A percentile compares a stretch with the other conserved stretches of the same genome.
Evolutionary conservation across 2,329 filamentous ascomycete genomes (phyloP).

Genomic region (Colletotrichum liriopes): DNA sequence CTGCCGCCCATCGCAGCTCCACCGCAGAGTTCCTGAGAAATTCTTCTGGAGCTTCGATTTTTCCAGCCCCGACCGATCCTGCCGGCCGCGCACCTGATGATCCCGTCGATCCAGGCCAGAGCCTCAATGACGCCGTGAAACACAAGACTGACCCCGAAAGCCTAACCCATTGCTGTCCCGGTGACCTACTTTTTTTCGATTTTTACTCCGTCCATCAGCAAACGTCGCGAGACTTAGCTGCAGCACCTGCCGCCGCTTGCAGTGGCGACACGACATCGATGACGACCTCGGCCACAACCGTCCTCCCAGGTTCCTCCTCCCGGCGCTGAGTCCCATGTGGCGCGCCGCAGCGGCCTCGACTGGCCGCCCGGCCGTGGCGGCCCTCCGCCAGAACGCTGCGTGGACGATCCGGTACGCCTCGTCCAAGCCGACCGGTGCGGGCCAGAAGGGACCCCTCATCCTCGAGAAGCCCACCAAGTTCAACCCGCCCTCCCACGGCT

Average conservation of each 20-base stretch:
- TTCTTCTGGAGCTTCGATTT: conserved; percentile 40
- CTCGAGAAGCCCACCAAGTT: conserved; percentile 92
- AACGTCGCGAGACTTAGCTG: conserved; percentile 11
- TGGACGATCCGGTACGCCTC: conserved; percentile 52
- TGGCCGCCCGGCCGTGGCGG: conserved; percentile 46
- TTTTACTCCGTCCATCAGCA: conserved; percentile 4
- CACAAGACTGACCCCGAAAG: conserved; percentile 19
- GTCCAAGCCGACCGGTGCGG: conserved; percentile 43
- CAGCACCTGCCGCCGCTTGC: background rate
- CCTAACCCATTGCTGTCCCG: conserved; percentile 20
- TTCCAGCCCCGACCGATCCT: conserved; percentile 34
- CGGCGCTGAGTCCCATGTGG: conserved; percentile 72
- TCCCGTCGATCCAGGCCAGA: conserved; percentile 32
- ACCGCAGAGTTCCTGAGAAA: conserved; percentile 23
- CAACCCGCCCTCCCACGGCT: conserved; percentile 90
- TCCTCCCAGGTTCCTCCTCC: conserved; percentile 79
- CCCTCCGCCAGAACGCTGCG: conserved; percentile 40
- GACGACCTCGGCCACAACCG: conserved; percentile 62
- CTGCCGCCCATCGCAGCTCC: conserved; percentile 20
- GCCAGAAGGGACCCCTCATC: conserved; percentile 72
- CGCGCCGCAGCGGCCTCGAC: conserved; percentile 51
- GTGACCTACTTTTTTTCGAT: conserved; percentile 22
- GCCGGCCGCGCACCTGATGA: conserved; percentile 31
- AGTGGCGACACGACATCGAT: conserved; percentile 49
- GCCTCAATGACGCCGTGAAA: conserved; percentile 41